phyloP scores from a whole-genome alignment of 768 basidiomycete species.

The Imleria badia region DNA sequence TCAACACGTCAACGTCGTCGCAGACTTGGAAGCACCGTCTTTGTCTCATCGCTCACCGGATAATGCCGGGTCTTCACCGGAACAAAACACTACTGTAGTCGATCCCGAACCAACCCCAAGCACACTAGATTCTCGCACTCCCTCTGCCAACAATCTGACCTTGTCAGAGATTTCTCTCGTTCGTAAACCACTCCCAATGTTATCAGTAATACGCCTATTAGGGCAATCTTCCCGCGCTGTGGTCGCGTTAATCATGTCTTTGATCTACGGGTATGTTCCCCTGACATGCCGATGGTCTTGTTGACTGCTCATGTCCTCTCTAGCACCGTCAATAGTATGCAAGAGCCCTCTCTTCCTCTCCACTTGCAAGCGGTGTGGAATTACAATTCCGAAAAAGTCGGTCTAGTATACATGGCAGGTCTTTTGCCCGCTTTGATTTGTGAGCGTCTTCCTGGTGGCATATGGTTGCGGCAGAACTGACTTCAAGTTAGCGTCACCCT shows the following conservation, averaged over 20 bases:
- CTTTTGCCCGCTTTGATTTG: conserved; percentile 66
- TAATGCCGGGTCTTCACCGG: background rate
- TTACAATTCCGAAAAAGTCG: conserved; percentile 50
- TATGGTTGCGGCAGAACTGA: background rate
- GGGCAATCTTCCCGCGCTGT: conserved; percentile 49
- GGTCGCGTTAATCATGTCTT: conserved; percentile 42
- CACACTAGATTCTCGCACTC: background rate
- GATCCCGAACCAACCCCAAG: background rate
- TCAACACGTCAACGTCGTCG: background rate
- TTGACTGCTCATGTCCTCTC: background rate
- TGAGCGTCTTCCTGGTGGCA: conserved; percentile 33
- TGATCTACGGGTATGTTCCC: conserved; percentile 54
- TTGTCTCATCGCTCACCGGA: background rate
- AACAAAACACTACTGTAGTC: background rate
- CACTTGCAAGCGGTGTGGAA: conserved; percentile 51
- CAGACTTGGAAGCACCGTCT: conserved; percentile 9
- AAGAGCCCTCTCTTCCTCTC: conserved; percentile 59
- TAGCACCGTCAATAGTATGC: conserved; percentile 48
- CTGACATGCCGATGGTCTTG: background rate
- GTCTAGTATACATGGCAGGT: conserved; percentile 65
- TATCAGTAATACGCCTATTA: conserved; percentile 42
- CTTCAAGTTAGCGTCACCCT: conserved; percentile 46
- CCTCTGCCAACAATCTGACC: background rate
- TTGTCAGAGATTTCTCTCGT: conserved; percentile 9
- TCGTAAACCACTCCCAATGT: conserved; percentile 36